These are phyloP conservation scores for Pseudogymnoascus verrucosus DNA, from an alignment of 2,329 filamentous ascomycete genomes.

Conservation along the genomic window DNA sequence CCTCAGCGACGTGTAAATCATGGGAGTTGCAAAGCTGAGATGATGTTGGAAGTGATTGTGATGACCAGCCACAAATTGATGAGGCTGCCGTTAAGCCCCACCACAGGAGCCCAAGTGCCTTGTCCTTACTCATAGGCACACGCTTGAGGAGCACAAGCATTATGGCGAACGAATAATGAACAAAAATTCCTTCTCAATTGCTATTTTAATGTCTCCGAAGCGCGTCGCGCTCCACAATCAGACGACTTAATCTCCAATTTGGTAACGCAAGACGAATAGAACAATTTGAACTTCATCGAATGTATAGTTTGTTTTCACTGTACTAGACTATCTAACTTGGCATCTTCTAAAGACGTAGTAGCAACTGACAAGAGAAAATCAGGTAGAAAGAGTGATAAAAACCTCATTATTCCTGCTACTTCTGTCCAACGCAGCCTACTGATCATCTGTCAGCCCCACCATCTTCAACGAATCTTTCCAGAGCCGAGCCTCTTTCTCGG, in stretches of 20 bases:
- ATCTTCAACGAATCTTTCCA: constrained; percentile 33
- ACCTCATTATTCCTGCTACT: constrained; percentile 20
- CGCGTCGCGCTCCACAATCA: not conserved
- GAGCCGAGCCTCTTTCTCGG: constrained; percentile 31
- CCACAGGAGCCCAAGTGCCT: not conserved
- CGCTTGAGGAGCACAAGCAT: not conserved
- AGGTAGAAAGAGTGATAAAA: not conserved
- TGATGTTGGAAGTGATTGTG: not conserved
- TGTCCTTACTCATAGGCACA: not conserved
- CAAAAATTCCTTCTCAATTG: not conserved
- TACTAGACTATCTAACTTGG: not conserved
- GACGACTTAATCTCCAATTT: not conserved
- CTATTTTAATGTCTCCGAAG: not conserved
- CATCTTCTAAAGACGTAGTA: not conserved
- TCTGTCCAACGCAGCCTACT: not conserved
- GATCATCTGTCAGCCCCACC: constrained; percentile 23
- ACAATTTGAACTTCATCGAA: not conserved
- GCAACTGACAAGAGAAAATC: not conserved
- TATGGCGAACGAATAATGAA: not conserved
- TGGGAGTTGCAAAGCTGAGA: not conserved
- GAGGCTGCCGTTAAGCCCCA: not conserved
- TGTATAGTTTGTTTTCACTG: not conserved
- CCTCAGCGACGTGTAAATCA: not conserved
- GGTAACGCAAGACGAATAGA: not conserved
- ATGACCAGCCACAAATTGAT: not conserved